Evolutionary conservation across 257 asterid genomes (phyloP), one percentile per base, ranked within the genome.

Genomic region (Verbena officinalis): DNA sequence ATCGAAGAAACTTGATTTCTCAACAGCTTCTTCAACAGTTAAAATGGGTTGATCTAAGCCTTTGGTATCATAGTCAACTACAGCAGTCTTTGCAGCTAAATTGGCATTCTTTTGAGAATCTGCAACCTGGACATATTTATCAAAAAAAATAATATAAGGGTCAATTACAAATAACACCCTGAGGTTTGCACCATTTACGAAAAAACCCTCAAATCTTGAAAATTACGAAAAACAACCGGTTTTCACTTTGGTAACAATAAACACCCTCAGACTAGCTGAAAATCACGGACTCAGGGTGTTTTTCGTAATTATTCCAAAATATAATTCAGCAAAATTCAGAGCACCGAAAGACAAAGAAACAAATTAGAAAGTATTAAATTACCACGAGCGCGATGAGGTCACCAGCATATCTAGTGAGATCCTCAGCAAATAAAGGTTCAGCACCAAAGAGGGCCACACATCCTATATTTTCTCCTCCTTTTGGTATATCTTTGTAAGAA

Each of bases 11-110:
- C 92, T 84, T 33, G 90, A 75, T 38, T 70, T 65, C 49, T 77
- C 75, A 51, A 84, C 85, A 45, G 92, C 92, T 39, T 87, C 90
- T 75, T 87, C 95, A 55, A 87, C 92, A 1, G 86, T 84, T 67
- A 82, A 74, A 74, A 87, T 82, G 59, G 92, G 85, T 1, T 82
- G 78, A 70, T 82, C 88, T 46, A 87, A 51, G 56, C 72, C 71
- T 63, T 65, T 65, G 1, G 79, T 72, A 55, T 84, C 88, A 55
- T 87, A 87, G 30, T 76, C 78, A 68, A 87, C 62, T 20, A 75
- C 6, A 43, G 92, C 83, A 46, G 60, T 69, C 59, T 21, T 61
- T 13, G 95, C 90, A 59, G 86, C 95, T 65, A 67, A 14, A 38
- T 84, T 78, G 19, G 92, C 95, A 23, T 51, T 57, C 67, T 73